Evolutionary conservation across 2,329 filamentous ascomycete genomes (phyloP).

Genomic region (Teratosphaeria nubilosa): DNA sequence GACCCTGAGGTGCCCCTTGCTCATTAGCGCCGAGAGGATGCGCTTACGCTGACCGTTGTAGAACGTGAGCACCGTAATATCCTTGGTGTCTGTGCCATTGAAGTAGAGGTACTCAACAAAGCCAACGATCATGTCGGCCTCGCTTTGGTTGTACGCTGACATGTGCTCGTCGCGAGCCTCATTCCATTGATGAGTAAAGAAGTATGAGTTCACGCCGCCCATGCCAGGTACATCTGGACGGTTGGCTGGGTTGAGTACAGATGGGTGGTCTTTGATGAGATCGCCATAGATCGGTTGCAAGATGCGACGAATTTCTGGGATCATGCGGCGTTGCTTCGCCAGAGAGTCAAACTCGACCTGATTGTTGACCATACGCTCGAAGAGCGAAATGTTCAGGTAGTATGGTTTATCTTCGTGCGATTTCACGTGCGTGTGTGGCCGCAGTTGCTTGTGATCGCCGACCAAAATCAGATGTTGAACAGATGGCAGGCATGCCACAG

Average conservation of each 20-base stretch:
- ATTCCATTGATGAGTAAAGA: conserved; percentile 54
- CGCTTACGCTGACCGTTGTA: conserved; percentile 73
- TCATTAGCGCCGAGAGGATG: conserved; percentile 43
- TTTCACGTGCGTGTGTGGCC: conserved; percentile 55
- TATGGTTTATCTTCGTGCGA: conserved; percentile 52
- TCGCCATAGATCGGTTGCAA: conserved; percentile 52
- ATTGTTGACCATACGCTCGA: conserved; percentile 65
- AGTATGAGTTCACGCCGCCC: conserved; percentile 50
- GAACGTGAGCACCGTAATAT: conserved; percentile 76
- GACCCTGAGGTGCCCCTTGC: conserved; percentile 5
- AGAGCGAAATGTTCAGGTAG: conserved; percentile 63
- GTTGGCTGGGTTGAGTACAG: conserved; percentile 36
- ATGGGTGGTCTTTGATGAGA: conserved; percentile 47
- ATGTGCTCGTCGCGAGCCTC: conserved; percentile 54
- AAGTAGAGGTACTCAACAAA: conserved; percentile 63
- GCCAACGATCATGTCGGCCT: conserved; percentile 65
- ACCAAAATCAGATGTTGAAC: conserved; percentile 58
- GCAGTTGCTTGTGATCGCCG: conserved; percentile 72
- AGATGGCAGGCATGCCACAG: conserved; percentile 50
- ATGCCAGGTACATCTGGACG: conserved; percentile 51
- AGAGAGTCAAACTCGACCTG: conserved; percentile 54
- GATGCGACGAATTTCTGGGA: conserved; percentile 54
- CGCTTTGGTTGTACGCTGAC: conserved; percentile 58
- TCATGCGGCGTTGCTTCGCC: conserved; percentile 61
- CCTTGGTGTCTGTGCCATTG: conserved; percentile 49